Conservation (phyloP, 2,329 filamentous ascomycete species). For the Fusarium bulbicola region DNA sequence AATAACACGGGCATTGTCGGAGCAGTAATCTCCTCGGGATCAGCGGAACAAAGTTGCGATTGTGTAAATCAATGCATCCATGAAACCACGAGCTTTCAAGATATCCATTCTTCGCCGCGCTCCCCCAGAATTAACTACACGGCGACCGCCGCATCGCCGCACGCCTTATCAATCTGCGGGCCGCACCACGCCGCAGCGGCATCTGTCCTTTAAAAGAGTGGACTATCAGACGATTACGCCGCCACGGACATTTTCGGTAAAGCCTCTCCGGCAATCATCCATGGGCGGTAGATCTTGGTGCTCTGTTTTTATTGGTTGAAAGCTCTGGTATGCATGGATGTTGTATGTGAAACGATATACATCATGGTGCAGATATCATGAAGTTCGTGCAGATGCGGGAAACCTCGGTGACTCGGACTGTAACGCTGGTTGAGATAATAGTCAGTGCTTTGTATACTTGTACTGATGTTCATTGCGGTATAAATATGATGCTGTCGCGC, state of each 20-base stretch:
- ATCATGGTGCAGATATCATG: constrained; percentile 11
- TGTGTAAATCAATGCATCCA: background rate
- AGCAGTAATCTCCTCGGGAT: background rate
- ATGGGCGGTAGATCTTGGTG: background rate
- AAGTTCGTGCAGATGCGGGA: background rate
- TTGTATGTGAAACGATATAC: background rate
- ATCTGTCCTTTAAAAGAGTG: background rate
- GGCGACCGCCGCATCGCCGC: background rate
- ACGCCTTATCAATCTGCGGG: constrained; percentile 3
- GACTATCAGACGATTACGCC: constrained; percentile 12
- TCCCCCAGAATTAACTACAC: too few relatives aligned
- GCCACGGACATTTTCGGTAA: background rate
- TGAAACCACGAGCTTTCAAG: background rate
- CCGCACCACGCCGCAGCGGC: constrained; percentile 21
- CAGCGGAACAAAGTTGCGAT: background rate
- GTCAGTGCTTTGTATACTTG: background rate
- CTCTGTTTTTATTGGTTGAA: background rate
- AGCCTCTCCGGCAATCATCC: background rate
- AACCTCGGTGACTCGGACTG: constrained; percentile 4
- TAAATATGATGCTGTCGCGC: background rate
- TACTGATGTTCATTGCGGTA: background rate
- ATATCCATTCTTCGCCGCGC: background rate
- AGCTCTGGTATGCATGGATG: background rate
- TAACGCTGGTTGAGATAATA: background rate
- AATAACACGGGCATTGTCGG: background rate